Conservation (phyloP, 306 rosid species). For the Rosa multiflora region DNA sequence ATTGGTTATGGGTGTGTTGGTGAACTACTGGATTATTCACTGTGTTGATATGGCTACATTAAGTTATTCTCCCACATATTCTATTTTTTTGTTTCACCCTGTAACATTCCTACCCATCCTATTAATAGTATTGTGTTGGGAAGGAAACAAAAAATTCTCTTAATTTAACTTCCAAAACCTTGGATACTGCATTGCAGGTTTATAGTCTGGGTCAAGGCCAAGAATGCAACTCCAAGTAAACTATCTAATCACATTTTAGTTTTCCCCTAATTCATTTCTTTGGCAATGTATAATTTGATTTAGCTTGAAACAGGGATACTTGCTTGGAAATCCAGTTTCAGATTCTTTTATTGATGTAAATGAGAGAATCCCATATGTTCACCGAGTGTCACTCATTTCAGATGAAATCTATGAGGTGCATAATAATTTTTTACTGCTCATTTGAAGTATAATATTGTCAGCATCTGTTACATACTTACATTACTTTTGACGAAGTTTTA, state of each 20-base stretch:
- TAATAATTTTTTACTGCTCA: background rate
- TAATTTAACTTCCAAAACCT: too few relatives aligned
- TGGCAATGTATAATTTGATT: background rate
- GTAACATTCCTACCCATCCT: too few relatives aligned
- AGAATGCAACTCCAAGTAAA: slow-evolving; percentile 26
- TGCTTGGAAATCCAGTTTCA: slow-evolving; percentile 28
- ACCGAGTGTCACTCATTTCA: too few relatives aligned
- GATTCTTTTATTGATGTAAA: slow-evolving; percentile 23
- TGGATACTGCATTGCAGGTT: slow-evolving; percentile 5
- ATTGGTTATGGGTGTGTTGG: too few relatives aligned
- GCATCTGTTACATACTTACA: background rate
- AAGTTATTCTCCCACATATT: too few relatives aligned
- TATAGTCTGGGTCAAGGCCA: slow-evolving; percentile 16
- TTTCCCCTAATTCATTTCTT: background rate
- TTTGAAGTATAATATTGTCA: background rate
- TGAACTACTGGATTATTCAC: too few relatives aligned
- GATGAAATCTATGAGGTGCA: background rate
- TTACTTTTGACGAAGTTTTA: background rate
- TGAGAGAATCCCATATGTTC: slow-evolving; percentile 9
- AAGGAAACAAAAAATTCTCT: background rate
- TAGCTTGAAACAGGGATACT: slow-evolving; percentile 24
- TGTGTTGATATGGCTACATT: too few relatives aligned
- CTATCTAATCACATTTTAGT: background rate
- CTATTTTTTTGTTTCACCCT: too few relatives aligned
- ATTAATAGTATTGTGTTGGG: background rate